These are phyloP conservation scores for Sporothrix inflata DNA, from an alignment of 2,329 filamentous ascomycete genomes.

Conservation along the genomic window DNA sequence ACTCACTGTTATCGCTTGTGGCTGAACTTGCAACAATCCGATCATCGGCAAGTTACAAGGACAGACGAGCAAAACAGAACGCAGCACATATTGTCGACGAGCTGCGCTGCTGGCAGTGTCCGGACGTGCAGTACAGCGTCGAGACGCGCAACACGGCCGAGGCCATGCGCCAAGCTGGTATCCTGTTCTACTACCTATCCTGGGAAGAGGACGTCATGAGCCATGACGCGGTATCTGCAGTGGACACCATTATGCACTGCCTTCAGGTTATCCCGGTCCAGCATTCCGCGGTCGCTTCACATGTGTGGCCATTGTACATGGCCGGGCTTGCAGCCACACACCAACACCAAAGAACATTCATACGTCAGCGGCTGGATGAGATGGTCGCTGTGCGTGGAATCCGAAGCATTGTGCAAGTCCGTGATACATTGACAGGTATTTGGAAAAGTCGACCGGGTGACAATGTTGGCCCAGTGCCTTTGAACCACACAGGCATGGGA, in stretches of 20 bases:
- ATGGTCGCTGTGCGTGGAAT: neutral
- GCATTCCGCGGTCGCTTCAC: slow-evolving; percentile 21
- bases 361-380: slow-evolving; percentile 7
- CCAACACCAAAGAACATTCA: neutral
- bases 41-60: neutral
- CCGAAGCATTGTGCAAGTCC: slow-evolving; percentile 12
- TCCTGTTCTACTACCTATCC: slow-evolving; percentile 17
- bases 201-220: neutral
- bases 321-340: neutral
- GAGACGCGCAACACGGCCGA: slow-evolving; percentile 24
- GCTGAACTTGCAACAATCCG: slow-evolving; percentile 14
- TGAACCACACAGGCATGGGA: neutral
- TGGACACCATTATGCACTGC: neutral
- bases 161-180: slow-evolving; percentile 25
- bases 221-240: neutral
- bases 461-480: neutral
- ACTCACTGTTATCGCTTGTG: slow-evolving; percentile 26
- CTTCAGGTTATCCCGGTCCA: neutral
- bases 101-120: slow-evolving; percentile 22
- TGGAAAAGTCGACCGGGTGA: neutral
- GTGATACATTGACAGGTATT: neutral
- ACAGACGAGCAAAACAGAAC: neutral
- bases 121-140: slow-evolving; percentile 5
- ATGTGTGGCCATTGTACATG: slow-evolving; percentile 29
- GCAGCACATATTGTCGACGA: too few species aligned